Evolutionary conservation across 805 yeast species (phyloP).

Genomic region (Kodamaea kaohsiungensis): DNA sequence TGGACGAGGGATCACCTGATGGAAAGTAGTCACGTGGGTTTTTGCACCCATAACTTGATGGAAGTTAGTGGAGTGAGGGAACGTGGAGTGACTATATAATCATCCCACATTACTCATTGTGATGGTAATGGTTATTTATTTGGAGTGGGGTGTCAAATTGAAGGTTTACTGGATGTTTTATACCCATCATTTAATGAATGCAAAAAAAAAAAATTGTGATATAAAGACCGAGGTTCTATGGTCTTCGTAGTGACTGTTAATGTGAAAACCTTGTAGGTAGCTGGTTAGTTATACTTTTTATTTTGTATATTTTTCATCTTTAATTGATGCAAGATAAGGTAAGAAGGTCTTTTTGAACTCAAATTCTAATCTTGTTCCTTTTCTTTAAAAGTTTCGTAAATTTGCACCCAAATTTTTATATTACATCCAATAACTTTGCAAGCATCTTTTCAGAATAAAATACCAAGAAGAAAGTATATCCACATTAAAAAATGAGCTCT

Average conservation of each 20-base stretch:
- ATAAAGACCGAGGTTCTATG: too few relatives aligned
- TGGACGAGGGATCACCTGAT: constrained; percentile 2
- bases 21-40: not conserved
- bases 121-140: not conserved
- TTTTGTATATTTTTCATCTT: not conserved
- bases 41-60: not conserved
- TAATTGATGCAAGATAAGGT: not conserved
- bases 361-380: too few relatives aligned
- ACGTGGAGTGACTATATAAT: not conserved
- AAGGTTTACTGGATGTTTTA: too few relatives aligned
- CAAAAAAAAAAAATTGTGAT: too few relatives aligned
- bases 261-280: too few relatives aligned
- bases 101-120: not conserved
- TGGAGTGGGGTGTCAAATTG: too few relatives aligned
- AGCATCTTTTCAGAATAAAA: too few relatives aligned
- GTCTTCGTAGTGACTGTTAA: too few relatives aligned
- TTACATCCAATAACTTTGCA: too few relatives aligned
- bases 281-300: too few relatives aligned
- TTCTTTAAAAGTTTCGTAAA: too few relatives aligned
- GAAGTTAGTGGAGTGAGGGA: not conserved
- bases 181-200: too few relatives aligned
- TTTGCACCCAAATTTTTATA: not conserved
- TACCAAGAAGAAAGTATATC: not conserved
- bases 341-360: not conserved
- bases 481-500: not conserved